phyloP scores from a whole-genome alignment of 805 yeast species.

The Dipodascus geniculatus region DNA sequence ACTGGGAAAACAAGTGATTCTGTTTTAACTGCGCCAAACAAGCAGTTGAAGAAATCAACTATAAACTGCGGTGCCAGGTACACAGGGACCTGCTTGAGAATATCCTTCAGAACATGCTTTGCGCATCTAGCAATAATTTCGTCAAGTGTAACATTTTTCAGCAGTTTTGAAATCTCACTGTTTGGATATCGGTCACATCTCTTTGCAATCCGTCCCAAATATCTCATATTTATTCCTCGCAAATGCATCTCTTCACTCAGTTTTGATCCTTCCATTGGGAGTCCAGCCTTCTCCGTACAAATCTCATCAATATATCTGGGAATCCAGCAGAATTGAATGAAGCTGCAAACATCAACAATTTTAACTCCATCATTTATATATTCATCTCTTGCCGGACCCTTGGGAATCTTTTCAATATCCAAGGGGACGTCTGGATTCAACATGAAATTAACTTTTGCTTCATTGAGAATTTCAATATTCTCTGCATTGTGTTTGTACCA shows the following conservation, averaged over 20 bases:
- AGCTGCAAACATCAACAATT: neutral
- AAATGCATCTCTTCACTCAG: conserved; percentile 59
- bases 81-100: conserved; percentile 34
- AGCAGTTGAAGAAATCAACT: conserved; percentile 30
- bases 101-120: conserved; percentile 58
- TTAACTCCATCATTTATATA: conserved; percentile 42
- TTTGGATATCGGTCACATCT: conserved; percentile 23
- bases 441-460: conserved; percentile 29
- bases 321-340: conserved; percentile 21
- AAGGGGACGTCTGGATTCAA: conserved; percentile 71
- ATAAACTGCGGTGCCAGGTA: conserved; percentile 18
- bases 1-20: neutral
- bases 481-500: neutral
- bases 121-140: conserved; percentile 75
- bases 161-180: conserved; percentile 32
- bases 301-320: conserved; percentile 51
- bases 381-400: conserved; percentile 27
- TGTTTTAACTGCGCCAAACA: conserved; percentile 30
- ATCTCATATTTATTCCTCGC: conserved; percentile 80
- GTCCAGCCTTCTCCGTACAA: conserved; percentile 34
- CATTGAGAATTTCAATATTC: neutral
- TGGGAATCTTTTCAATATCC: conserved; percentile 18
- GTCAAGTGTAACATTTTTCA: conserved; percentile 29
- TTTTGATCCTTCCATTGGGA: conserved; percentile 77
- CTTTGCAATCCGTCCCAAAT: conserved; percentile 55